phyloP scores from a whole-genome alignment of 2,329 filamentous ascomycete species.

The Penicillium janthinellum region DNA sequence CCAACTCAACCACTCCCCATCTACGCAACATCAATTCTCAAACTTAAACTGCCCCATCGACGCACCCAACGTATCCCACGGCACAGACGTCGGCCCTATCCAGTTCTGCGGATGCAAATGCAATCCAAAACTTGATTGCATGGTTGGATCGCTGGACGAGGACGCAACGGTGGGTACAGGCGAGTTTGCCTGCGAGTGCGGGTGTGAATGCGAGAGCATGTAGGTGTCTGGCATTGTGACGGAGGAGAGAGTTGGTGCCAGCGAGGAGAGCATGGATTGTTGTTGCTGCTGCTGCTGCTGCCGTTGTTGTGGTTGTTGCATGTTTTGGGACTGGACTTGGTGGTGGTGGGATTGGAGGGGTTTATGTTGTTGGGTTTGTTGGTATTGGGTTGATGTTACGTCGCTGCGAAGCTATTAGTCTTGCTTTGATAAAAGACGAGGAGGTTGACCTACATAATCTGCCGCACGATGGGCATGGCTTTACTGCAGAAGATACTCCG shows the following conservation, averaged over 20 bases:
- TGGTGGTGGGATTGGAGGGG: conserved; percentile 8
- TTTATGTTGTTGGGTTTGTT: conserved; percentile 19
- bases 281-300: conserved; percentile 9
- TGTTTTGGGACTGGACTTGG: conserved; percentile 13
- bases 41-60: conserved; percentile 18
- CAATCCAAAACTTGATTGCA: conserved; percentile 23
- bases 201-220: conserved; percentile 15
- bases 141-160: conserved; percentile 20
- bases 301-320: conserved; percentile 9
- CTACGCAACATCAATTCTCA: conserved; percentile 9
- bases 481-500: conserved; percentile 42
- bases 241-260: conserved; percentile 9
- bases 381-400: conserved; percentile 23
- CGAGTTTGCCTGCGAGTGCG: conserved; percentile 22
- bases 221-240: conserved; percentile 19
- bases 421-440: neutral
- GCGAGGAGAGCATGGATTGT: conserved; percentile 11
- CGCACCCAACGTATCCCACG: conserved; percentile 29
- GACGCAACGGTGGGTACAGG: conserved; percentile 24
- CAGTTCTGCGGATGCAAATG: conserved; percentile 39
- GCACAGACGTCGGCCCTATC: conserved; percentile 34
- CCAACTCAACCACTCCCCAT: neutral
- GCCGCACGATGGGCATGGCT: conserved; percentile 38
- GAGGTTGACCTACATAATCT: conserved; percentile 34
- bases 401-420: conserved; percentile 24